Conservation (phyloP, 2,329 filamentous ascomycete genomes). For the Alternaria alternata region DNA sequence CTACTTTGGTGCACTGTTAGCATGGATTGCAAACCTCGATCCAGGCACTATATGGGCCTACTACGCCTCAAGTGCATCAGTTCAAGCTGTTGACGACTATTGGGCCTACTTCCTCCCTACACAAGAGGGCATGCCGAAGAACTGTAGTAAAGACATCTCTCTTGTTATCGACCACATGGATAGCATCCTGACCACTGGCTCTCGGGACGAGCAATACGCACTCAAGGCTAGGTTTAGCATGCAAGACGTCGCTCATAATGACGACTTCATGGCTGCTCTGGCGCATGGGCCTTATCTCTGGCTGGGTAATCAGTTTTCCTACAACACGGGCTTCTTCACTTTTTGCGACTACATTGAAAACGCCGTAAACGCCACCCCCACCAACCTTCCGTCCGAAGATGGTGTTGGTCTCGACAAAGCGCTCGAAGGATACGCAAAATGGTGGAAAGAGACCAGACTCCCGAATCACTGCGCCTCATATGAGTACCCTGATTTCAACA, state of each 20-base stretch:
- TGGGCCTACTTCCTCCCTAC: neutral
- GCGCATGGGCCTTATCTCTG: neutral
- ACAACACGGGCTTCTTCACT: neutral
- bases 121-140: neutral
- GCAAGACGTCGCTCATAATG: conserved; percentile 1
- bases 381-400: neutral
- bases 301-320: neutral
- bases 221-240: neutral
- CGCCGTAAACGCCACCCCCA: neutral
- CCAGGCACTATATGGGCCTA: neutral
- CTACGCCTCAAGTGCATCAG: neutral
- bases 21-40: neutral
- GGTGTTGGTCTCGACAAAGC: conserved; percentile 1
- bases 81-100: neutral
- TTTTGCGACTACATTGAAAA: neutral
- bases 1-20: neutral
- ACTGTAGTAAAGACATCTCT: neutral
- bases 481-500: neutral
- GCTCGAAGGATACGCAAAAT: conserved; percentile 2
- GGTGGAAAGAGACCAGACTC: neutral
- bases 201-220: neutral
- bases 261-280: neutral
- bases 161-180: conserved; percentile 1
- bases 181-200: neutral
- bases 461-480: neutral